Evolutionary conservation across 1,284 basidiomycete species (phyloP), one percentile per base, ranked within the genome.

Genomic region (Sporisorium sorghi): DNA sequence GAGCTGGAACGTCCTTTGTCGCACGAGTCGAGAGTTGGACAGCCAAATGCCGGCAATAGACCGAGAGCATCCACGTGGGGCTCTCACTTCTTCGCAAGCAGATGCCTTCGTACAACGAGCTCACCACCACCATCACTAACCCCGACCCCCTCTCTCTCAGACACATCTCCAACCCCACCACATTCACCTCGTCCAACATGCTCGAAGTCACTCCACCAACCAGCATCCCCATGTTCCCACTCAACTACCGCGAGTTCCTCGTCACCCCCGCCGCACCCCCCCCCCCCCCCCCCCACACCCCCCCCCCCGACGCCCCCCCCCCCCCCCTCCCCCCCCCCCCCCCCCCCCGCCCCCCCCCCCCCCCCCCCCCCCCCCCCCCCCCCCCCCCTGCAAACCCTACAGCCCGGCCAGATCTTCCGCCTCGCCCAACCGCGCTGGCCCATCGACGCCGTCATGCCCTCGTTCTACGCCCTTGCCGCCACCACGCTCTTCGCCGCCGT

Each of bases 401-500:
- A 44, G 15, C 70, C 63, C 1, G 70, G 70, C n/a, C 50, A 62
- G 44, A 60, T 73, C 62, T 73, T 63, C 49, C 70, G 51, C 14
- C 59, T 73, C 24, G 70, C 70, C 14, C 70, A 73, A 30, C 70
- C 70, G 12, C 28, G 30, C 17, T 73, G 70, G 70, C 70, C 69
- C 14, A 49, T 51, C 11, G 59, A 62, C n/a, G 24, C 46, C 1
- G 55, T 58, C 37, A 51, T 58, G 51, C 70, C 70, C 3, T 73
- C 70, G 2, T 72, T 72, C 55, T 72, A 66, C 43, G 50, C 62
- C n/a, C 64, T 73, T 11, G 15, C 57, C 0, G 47, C 50, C 49
- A 73, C 64, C 9, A 61, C 62, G 14, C 52, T 63, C 30, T 63
- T 73, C 32, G 52, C 59, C 3, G 59, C 58, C 28, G 47, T 67